Base-by-base conservation (phyloP, 2,329 filamentous ascomycete species). In the Lachnellula willkommii region DNA sequence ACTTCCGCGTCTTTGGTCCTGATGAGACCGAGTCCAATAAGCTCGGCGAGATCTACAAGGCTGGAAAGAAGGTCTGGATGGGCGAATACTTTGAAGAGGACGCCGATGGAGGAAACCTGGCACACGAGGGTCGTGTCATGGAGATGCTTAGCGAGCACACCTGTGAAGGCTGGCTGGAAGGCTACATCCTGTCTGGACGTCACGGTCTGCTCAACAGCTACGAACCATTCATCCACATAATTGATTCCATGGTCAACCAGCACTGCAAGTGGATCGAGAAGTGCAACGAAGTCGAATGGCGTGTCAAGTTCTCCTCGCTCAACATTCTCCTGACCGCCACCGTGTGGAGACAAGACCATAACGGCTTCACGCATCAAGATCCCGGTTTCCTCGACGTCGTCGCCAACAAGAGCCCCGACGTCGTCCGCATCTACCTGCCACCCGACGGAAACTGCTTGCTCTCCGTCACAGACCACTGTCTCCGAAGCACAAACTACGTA, bases 251-350 rank as follows among this genome's bases (percentile, higher is more conserved):
- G 88, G 88, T 92, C 58, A 90, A 90, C 70, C 88, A 90, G 74
- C 88, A 92, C 73, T 90, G 87, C 76, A 92, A 92, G 71, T 91
- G 88, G 88, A 80, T 91, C 50, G 88, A 92, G 70, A 92, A 91
- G 74, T 88, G 84, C 62, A 75, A 84, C n/a, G 88, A 91, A 67
- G 84, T 91, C 20, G 83, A 88, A 65, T 92, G 88, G 88, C 83
- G 88, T 51, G 81, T 77, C 64, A 85, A 85, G 70, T 75, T 91
- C 11, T 80, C 87, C 8, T 90, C 87, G 0, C 81, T 92, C 64
- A 92, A 92, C 73, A 90, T 91, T 62, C 79, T 92, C 14, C 78
- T 91, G 53, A 91, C 88, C 1, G 83, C 86, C 2, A 88, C 89
- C 7, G 87, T 91, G 56, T 91, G 88, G 88, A 77, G 88, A 65